Conservation (phyloP, 495 filamentous ascomycete species). For the Aspergillus nanangensis region DNA sequence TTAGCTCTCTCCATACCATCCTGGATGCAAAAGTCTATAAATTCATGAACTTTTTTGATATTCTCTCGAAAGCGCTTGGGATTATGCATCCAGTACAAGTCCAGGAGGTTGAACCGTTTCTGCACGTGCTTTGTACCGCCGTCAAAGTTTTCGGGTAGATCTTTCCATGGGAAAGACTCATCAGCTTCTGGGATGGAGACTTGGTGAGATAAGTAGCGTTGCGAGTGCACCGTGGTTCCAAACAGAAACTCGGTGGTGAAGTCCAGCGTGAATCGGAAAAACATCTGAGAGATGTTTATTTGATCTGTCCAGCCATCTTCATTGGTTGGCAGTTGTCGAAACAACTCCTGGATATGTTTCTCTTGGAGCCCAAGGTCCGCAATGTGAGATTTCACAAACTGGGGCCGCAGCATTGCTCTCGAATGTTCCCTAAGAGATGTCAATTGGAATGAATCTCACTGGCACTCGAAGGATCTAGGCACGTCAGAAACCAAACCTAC, state of each 20-base stretch:
- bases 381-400: slow-evolving; percentile 34
- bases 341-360: slow-evolving; percentile 39
- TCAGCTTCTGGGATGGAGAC: too few species aligned
- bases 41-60: slow-evolving; percentile 15
- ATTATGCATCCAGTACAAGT: too few species aligned
- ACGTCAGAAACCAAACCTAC: too few species aligned
- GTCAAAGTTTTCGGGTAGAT: slow-evolving; percentile 32
- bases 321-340: slow-evolving; percentile 25
- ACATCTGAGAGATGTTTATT: slow-evolving; percentile 48
- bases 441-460: too few species aligned
- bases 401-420: slow-evolving; percentile 42
- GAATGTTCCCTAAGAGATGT: slow-evolving; percentile 36
- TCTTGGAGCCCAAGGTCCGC: slow-evolving; percentile 40
- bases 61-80: too few species aligned
- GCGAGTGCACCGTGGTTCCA: slow-evolving; percentile 25
- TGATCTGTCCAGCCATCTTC: slow-evolving; percentile 28
- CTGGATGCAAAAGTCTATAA: slow-evolving; percentile 3
- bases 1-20: too few species aligned
- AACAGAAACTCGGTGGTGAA: slow-evolving; percentile 58
- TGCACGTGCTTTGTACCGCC: too few species aligned
- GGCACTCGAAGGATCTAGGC: too few species aligned
- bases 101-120: too few species aligned
- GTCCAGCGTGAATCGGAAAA: slow-evolving; percentile 56
- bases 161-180: slow-evolving; percentile 8
- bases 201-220: background rate